These are phyloP conservation scores for Trapa incisa DNA, from an alignment of 345 rosid species.

Conservation along the genomic window DNA sequence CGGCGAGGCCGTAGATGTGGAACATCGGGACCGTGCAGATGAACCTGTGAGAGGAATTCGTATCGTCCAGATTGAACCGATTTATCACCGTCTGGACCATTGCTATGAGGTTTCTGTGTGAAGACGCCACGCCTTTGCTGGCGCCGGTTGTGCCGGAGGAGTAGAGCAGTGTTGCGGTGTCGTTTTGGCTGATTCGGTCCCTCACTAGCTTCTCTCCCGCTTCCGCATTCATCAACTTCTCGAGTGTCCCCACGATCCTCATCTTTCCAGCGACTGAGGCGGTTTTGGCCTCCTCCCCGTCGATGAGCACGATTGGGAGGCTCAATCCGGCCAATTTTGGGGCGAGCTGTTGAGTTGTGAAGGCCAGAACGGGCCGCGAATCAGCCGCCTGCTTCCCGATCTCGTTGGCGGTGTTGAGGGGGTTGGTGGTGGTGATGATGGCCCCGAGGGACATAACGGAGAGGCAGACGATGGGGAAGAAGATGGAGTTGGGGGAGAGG, in stretches of 20 bases:
- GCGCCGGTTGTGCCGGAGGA: slow-evolving; percentile 90
- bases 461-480: slow-evolving; percentile 83
- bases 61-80: slow-evolving; percentile 18
- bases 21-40: slow-evolving; percentile 89
- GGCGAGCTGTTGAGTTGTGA: slow-evolving; percentile 43
- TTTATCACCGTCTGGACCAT: slow-evolving; percentile 32
- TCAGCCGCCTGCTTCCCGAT: slow-evolving; percentile 54
- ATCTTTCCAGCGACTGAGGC: neutral
- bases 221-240: slow-evolving; percentile 42
- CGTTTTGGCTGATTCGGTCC: slow-evolving; percentile 54
- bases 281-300: slow-evolving; percentile 15
- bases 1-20: slow-evolving; percentile 66
- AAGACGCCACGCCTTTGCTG: slow-evolving; percentile 66
- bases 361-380: slow-evolving; percentile 59
- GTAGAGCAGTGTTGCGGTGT: slow-evolving; percentile 73
- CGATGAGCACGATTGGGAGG: slow-evolving; percentile 49
- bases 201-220: slow-evolving; percentile 27
- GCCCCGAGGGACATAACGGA: slow-evolving; percentile 94
- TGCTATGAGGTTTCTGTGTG: slow-evolving; percentile 60
- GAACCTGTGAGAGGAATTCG: slow-evolving; percentile 31
- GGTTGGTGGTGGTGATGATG: slow-evolving; percentile 69
- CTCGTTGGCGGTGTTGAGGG: slow-evolving; percentile 68
- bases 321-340: slow-evolving; percentile 36
- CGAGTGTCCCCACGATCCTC: slow-evolving; percentile 31
- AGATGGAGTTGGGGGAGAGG: slow-evolving; percentile 80